Evolutionary conservation across 228 moss, liverwort and hornwort genomes (phyloP), one percentile per base, ranked within the genome.

Genomic region (Sphagnum fallax): DNA sequence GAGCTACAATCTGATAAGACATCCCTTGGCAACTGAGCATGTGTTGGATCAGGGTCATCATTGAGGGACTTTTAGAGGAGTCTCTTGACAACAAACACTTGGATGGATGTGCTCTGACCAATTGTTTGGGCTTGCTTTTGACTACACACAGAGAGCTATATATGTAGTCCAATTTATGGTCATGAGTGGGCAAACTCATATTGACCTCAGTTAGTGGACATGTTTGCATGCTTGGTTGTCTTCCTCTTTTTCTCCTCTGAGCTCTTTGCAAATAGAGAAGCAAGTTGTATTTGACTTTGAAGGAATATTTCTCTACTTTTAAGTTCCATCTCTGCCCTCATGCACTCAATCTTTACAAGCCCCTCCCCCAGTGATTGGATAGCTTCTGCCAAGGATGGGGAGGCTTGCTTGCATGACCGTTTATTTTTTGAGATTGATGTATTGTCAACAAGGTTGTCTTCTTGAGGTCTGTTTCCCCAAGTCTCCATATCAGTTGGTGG

Each of bases 231-330:
- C 62, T 62, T 62, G 7, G 62, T 62, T 6, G 62, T 13, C 62
- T 16, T 62, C 62, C 62, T 13, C 62, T 62, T 62, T 16, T 62
- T 62, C 62, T 62, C 62, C 7, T 62, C 62, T 16, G 18, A 16
- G 7, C n/a, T 12, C 62, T 62, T 62, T 62, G 62, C 62, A 62
- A 62, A 62, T 1, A 62, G 62, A 16, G 62, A 62, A 62, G 62
- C 62, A 13, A 62, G 62, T 6, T 62, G 62, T 16, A 62, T 6
- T 16, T 62, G 62, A 16, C 14, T 62, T n/a, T 62, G 62, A 7
- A 62, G 62, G 16, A 62, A 62, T 2, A 62, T 62, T 16, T 62
- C 62, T 16, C 62, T 62, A 16, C 62, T 62, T 16, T 62, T 62
- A 16, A 62, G 62, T 16, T 62, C 62, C 62, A 62, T 62, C 14